These are phyloP conservation scores for Verticillium klebahnii DNA, from an alignment of 2,329 filamentous ascomycete species.

Conservation along the genomic window DNA sequence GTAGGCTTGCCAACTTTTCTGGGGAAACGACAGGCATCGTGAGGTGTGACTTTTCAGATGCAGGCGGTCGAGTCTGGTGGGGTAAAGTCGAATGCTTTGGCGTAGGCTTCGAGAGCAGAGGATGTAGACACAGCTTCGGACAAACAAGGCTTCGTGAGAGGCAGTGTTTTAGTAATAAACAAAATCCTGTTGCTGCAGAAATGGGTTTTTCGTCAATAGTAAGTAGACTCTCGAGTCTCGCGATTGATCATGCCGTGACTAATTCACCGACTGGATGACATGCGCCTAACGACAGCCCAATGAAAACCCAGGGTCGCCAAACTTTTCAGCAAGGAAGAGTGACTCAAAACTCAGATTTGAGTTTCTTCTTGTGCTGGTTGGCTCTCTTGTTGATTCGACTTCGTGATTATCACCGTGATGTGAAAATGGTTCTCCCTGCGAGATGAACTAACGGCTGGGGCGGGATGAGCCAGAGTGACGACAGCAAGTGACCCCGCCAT, in stretches of 20 bases:
- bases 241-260: not conserved
- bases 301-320: not conserved
- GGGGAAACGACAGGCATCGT: conserved; percentile 86
- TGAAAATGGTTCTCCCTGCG: not conserved
- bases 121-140: not conserved
- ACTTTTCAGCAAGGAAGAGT: not conserved
- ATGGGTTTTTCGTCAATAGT: not conserved
- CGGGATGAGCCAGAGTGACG: not conserved
- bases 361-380: not conserved
- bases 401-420: not conserved
- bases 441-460: not conserved
- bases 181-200: conserved; percentile 2
- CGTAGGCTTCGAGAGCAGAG: not conserved
- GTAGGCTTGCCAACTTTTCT: conserved; percentile 85
- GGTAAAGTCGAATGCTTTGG: not conserved
- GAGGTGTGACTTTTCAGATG: not conserved
- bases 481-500: not conserved
- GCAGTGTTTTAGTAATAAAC: conserved; percentile 5
- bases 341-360: not conserved
- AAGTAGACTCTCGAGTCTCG: not conserved
- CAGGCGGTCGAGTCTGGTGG: conserved; percentile 18
- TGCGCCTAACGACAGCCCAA: not conserved
- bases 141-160: conserved; percentile 6
- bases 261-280: not conserved
- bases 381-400: not conserved